Base-by-base conservation (phyloP, 768 basidiomycete species). In the Kwoniella mangroviensis region DNA sequence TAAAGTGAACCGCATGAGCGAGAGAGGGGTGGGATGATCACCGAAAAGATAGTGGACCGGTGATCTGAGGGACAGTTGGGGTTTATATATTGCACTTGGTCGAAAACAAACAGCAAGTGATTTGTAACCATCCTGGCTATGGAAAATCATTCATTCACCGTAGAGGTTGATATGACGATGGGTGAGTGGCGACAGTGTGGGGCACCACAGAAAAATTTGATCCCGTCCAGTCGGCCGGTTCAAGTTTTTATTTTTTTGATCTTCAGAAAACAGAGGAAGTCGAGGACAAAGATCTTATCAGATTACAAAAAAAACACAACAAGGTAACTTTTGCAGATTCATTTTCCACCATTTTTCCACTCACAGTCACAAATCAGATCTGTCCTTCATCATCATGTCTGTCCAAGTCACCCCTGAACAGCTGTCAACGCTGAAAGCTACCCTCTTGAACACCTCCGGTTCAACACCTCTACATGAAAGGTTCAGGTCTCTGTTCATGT, bases 401-500 rank as follows among this genome's bases (percentile, higher is more conserved):
- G 68, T 77, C 56, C 86, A 68, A 70, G 85, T 70, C 75, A 77
- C 79, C 6, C 74, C 82, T 0, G 81, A 86, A 42, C 87, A 92
- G 73, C 89, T 96, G 78, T 78, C 84, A 65, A 85, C 87, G 15
- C 89, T 99, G 75, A 88, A 92, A 79, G 87, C 88, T 21, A 87
- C 87, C 28, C 88, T 98, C 62, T 89, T 97, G 83, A 96, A 97
- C 82, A 86, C 82, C 42, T 85, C 89, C 0, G 89, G 90, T 67
- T 86, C 87, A 64, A 88, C 90, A 1, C 88, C 92, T 0, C 87
- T 99, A 17, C 93, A 95, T 78, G 89, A 90, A 76, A 86, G 96
- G 64, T 99, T 97, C 79, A 85, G 96, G 34, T 91, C 95, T 0
- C 85, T 99, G 9, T 99, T 99, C 82, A 91, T 95, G 12, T 86